Evolutionary conservation across 176 grass and related monocot genomes (phyloP).

Genomic region (sorghum (Sorghum bicolor)): Sorghum_bicolor_NCBIv3 NC_012878.2:8614501-8615000

Average conservation of each 20-base stretch:
- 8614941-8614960: no score
- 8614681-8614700: constrained; percentile 3
- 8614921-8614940: no score
- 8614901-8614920: no score
- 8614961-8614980: no score
- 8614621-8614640: constrained; percentile 16
- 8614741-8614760: background rate
- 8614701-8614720: background rate
- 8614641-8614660: background rate
- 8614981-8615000: no score
- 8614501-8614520: constrained; percentile 2
- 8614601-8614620: background rate
- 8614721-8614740: background rate
- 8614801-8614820: background rate
- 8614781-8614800: no score
- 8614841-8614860: background rate
- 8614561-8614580: constrained; percentile 21
- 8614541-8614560: background rate
- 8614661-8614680: background rate
- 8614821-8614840: background rate
- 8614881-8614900: no score
- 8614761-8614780: background rate
- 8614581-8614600: constrained; percentile 8
- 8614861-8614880: background rate
- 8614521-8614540: background rate